Base-by-base conservation (phyloP, 176 grass and related monocot species). In the Metroxylon sagu region DNA sequence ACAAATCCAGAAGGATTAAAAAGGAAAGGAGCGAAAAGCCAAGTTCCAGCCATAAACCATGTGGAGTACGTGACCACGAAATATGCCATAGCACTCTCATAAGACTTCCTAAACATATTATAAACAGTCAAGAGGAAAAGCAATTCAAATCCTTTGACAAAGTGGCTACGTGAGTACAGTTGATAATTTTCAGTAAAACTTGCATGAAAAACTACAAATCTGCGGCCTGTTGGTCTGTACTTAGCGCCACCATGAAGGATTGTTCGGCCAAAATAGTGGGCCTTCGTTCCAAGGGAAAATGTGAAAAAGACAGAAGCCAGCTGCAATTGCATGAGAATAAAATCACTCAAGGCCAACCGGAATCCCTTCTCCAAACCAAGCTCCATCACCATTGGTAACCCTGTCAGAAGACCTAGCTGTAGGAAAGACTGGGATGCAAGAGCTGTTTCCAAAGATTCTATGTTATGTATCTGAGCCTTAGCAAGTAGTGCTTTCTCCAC, bases 391-490 rank as follows among this genome's bases (percentile, higher is more conserved):
- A 96, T 96, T 15, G 92, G 87, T 61, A 96, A 84, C 39, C 92
- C 92, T 50, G 92, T 96, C 30, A 96, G 83, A 19, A 96, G 81
- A 71, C 87, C 92, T 50, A 96, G 49, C 60, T 96, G 92, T 50
- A 96, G 83, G 78, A 96, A 96, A 78, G 87, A 96, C 60, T 96
- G 92, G 67, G 92, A 96, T 76, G 80, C 92, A 76, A 96, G 91
- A 55, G 91, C 91, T 65, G 80, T 96, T 78, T 96, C 86, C 61
- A 96, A 79, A 25, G 92, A 96, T 53, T 88, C 88, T 27, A 96
- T 78, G 65, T 90, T 90, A 53, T 85, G 81, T 56, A 70, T 77
- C 66, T 68, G 68, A 57, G 92, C 80, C 75, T 96, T 64, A 53
- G 48, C 68, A 67, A 96, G 59, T n/a, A 96, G 72, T 78, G 59